Evolutionary conservation across 192 early-diverging fungal genomes (phyloP).

Genomic region (Rhizoclosmatium globosum): DNA sequence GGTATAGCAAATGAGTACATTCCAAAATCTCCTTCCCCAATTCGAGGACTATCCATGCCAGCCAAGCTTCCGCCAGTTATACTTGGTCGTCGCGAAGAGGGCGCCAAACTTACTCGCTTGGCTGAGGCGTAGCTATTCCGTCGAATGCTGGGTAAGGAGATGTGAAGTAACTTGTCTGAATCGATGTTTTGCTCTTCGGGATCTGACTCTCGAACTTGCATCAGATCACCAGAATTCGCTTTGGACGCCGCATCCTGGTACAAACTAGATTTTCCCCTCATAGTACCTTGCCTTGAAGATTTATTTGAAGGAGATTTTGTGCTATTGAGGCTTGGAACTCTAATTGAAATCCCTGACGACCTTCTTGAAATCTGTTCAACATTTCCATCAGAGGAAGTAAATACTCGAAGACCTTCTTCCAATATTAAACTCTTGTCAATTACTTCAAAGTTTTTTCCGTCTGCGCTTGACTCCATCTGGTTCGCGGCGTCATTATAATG

Average conservation of each 20-base stretch:
- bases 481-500: background rate
- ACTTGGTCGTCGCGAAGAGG: background rate
- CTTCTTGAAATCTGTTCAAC: conserved; percentile 6
- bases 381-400: background rate
- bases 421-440: background rate
- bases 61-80: background rate
- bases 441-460: background rate
- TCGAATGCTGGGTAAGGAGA: background rate
- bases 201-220: background rate
- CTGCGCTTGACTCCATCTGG: background rate
- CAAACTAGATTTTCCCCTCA: background rate
- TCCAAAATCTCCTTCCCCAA: background rate
- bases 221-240: background rate
- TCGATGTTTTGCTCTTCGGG: background rate
- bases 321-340: conserved; percentile 8
- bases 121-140: background rate
- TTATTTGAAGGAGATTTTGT: background rate
- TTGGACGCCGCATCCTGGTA: background rate
- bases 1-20: background rate
- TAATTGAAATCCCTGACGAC: conserved; percentile 18
- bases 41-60: background rate
- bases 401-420: background rate
- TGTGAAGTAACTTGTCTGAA: background rate
- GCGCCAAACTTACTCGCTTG: background rate
- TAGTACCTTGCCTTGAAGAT: background rate